Base-by-base conservation (phyloP, 345 rosid genomes). In the Brassica rapa region DNA sequence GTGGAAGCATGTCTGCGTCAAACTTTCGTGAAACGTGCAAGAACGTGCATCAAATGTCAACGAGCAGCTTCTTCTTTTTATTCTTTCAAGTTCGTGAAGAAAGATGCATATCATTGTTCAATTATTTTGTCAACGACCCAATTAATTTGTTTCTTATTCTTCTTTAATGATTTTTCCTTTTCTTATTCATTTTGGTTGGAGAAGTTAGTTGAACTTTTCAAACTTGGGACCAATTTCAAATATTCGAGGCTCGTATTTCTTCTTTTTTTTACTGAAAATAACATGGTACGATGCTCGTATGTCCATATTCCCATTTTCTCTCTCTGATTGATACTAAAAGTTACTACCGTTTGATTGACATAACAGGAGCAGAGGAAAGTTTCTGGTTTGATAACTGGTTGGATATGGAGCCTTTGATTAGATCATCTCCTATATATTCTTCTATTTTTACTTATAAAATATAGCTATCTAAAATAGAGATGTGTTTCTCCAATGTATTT, bases 31-130 rank as follows among this genome's bases (percentile, higher is more conserved):
- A 70, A 77, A 70, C 24, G 81, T 70, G 75, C 71, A 77, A 35
- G 70, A 77, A 63, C 76, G 76, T 77, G 70, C 41, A 9, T 70
- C 80, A 70, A 49, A 62, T 77, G 81, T 77, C 81, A 77, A 77
- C 65, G 71, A 37, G 0, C 75, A 29, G 41, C 1, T 77, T 51
- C 55, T 37, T 37, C 24, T 23, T 70, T 77, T 30, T 60, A 24
- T 35, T 24, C 12, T 24, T 27, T 25, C 70, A 70, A 33, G 24
- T 63, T 70, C 75, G 75, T 70, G 81, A 63, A 70, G 75, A 33
- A 37, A 53, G 1, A 62, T 77, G 81, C 81, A 33, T 63, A 70
- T 77, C 66, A 77, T 77, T 77, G 75, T 35, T 62, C 64, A 77
- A 77, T 77, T 53, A 77, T 77, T 77, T 62, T 70, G 75, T 70